Percentiles rank a stretch among this genome's conserved stretches.
Evolutionary conservation across 176 grass and related monocot species (phyloP).

Genomic region (Oryza nivara): DNA sequence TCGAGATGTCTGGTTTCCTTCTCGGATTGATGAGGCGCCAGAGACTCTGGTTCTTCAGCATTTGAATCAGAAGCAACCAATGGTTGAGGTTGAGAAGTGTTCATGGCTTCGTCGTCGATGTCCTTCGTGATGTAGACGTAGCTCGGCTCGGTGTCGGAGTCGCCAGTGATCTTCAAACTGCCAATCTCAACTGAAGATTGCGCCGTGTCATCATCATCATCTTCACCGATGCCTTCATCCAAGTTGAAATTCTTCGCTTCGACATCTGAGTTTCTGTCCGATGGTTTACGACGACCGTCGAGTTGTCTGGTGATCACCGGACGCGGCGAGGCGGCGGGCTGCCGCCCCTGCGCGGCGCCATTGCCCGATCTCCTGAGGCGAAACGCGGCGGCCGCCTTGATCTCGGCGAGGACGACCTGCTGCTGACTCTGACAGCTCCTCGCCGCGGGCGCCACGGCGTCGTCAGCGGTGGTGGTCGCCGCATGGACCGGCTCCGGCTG

Average conservation of each 20-base stretch:
- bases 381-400: slow-evolving; percentile 4
- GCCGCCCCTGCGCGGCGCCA: neutral
- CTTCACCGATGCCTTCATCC: neutral
- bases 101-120: neutral
- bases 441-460: neutral
- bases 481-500: too few species aligned
- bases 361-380: neutral
- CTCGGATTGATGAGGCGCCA: neutral
- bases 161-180: slow-evolving; percentile 31
- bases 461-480: neutral
- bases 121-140: slow-evolving; percentile 56
- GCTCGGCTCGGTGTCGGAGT: slow-evolving; percentile 60
- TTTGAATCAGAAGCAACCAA: neutral
- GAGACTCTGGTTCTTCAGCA: neutral
- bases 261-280: neutral
- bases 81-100: neutral
- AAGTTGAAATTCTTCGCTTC: neutral
- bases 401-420: neutral
- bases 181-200: slow-evolving; percentile 1
- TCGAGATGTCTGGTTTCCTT: slow-evolving; percentile 13
- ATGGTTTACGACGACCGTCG: neutral
- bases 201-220: neutral
- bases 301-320: neutral
- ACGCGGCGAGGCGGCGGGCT: neutral
- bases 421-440: slow-evolving; percentile 12